Base-by-base conservation (phyloP, 345 rosid genomes). In the Citrus cavaleriei region DNA sequence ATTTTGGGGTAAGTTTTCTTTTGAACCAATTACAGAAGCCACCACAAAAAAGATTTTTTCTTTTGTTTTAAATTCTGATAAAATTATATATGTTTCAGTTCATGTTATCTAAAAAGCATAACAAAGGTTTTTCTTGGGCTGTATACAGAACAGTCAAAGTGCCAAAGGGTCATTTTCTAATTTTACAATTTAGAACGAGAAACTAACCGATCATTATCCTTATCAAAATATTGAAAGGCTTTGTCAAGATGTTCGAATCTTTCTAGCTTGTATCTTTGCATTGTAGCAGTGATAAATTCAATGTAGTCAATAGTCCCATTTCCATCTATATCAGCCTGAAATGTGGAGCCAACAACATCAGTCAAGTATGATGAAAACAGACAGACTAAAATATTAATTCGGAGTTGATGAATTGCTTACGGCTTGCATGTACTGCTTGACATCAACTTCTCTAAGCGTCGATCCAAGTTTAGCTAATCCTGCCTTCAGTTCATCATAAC, bases 281-380 rank as follows among this genome's bases (percentile, higher is more conserved):
- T 92, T 55, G 97, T 92, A 1, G 95, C 97, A 21, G 98, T 85
- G 63, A 93, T 88, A 62, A 95, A 95, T 84, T 93, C 97, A 7
- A 90, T 89, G 86, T 92, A 92, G 80, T 95, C 97, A 7, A 95
- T 95, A 6, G 86, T 78, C 54, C 97, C 98, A 79, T 95, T 91
- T 72, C 95, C 97, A 84, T 95, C 98, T 68, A 91, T 93, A 85
- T 93, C 98, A 83, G 97, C 95, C 98, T 93, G 87, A 69, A 75
- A 77, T 61, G 46, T 13, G 49, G 72, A 70, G 58, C 19, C 34
- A 77, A 19, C 1, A 61, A 59, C 58, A 30, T 57, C 25, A 18
- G 27, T 27, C 19, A 19, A 25, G 9, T 25, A 35, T 21, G 38
- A 68, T 38, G 24, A n/a, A 66, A 24, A 28, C n/a, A 61, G 14